Evolutionary conservation across 495 filamentous ascomycete species (phyloP).

Genomic region (Recurvomyces mirabilis): DNA sequence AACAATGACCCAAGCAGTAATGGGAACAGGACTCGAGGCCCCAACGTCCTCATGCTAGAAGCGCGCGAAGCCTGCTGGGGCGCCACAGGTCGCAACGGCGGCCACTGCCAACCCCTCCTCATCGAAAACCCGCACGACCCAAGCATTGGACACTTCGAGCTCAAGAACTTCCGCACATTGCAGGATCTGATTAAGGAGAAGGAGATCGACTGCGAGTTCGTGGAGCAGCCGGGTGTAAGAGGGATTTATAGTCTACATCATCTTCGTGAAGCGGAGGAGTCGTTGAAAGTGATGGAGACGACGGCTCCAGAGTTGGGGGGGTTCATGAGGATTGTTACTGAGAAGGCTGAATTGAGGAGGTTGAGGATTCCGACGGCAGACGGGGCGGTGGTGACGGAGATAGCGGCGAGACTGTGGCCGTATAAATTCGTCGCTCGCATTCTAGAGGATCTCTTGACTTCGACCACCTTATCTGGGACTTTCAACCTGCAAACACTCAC

Average conservation of each 20-base stretch:
- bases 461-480: conserved; percentile 13
- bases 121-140: conserved; percentile 37
- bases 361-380: conserved; percentile 35
- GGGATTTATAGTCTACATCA: conserved; percentile 40
- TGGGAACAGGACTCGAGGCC: conserved; percentile 7
- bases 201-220: conserved; percentile 53
- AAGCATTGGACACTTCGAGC: conserved; percentile 49
- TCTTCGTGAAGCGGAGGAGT: conserved; percentile 35
- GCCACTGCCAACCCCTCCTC: conserved; percentile 58
- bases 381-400: conserved; percentile 34
- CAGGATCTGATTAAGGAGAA: conserved; percentile 39
- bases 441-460: conserved; percentile 44
- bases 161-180: conserved; percentile 46
- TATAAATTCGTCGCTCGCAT: conserved; percentile 66
- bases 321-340: conserved; percentile 24
- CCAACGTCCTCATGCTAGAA: conserved; percentile 60
- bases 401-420: conserved; percentile 54
- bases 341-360: conserved; percentile 24
- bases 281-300: conserved; percentile 34
- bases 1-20: conserved; percentile 24
- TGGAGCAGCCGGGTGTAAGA: conserved; percentile 39
- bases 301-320: conserved; percentile 42
- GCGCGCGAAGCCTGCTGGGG: conserved; percentile 69
- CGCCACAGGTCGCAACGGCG: conserved; percentile 70
- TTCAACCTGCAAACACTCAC: conserved; percentile 70